Conservation (phyloP, 2,329 filamentous ascomycete genomes). For the Xylariaceae sp. region DNA sequence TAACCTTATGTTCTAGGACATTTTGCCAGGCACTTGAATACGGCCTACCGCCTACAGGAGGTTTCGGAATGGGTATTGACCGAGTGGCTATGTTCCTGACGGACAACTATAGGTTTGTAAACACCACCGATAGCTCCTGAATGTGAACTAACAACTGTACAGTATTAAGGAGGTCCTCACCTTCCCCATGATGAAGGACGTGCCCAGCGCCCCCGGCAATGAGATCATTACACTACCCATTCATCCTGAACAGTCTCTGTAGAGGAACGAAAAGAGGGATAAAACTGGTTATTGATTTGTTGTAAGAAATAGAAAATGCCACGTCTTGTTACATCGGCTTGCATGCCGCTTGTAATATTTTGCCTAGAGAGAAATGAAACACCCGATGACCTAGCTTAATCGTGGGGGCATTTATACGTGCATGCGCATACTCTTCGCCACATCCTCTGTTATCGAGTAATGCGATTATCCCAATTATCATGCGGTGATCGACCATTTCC, state of each 20-base stretch:
- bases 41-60: constrained; percentile 90
- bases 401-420: too few species aligned
- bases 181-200: constrained; percentile 91
- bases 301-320: neutral
- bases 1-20: constrained; percentile 53
- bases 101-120: constrained; percentile 74
- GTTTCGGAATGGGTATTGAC: constrained; percentile 88
- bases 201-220: too few species aligned
- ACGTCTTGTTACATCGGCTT: neutral
- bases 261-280: neutral
- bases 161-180: constrained; percentile 90
- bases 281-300: neutral
- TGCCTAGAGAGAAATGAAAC: neutral
- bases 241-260: neutral
- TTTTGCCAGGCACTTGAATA: constrained; percentile 92
- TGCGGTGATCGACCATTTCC: too few species aligned
- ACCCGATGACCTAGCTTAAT: neutral
- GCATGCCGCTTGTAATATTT: neutral
- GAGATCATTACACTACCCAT: constrained; percentile 1
- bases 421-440: too few species aligned
- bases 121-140: neutral
- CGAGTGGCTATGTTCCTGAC: constrained; percentile 95
- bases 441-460: too few species aligned
- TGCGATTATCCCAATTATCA: too few species aligned
- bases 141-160: constrained; percentile 17